A percentile compares a stretch with the other conserved stretches of the same genome.
phyloP scores from a whole-genome alignment of 192 early-diverging fungal species.

The Coemansia sp. region DNA sequence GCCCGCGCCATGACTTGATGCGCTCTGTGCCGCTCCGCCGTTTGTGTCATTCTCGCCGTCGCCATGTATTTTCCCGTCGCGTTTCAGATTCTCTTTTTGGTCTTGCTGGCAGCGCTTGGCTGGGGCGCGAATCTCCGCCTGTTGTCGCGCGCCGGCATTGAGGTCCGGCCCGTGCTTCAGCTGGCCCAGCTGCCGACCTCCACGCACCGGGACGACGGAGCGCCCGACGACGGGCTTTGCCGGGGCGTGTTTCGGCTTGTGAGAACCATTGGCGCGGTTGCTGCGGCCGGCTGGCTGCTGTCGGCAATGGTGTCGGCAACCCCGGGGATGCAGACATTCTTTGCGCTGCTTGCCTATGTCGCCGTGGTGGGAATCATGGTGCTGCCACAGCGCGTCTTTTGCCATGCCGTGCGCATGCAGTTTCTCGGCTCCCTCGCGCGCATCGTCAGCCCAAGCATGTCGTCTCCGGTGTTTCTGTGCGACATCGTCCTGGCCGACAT shows the following conservation, averaged over 20 bases:
- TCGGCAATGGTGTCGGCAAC: conserved; percentile 5
- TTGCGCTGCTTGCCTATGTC: conserved; percentile 32
- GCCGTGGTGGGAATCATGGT: conserved; percentile 10
- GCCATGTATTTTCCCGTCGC: conserved; percentile 38
- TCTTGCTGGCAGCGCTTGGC: conserved; percentile 31
- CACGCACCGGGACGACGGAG: neutral
- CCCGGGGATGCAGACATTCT: conserved; percentile 9
- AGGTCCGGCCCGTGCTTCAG: conserved; percentile 32
- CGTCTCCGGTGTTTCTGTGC: conserved; percentile 55
- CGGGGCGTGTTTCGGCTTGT: conserved; percentile 19
- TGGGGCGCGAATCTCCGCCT: conserved; percentile 42
- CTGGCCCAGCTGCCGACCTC: conserved; percentile 12
- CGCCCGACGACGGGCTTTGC: conserved; percentile 10
- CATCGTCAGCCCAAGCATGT: conserved; percentile 34
- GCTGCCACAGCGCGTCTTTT: conserved; percentile 31
- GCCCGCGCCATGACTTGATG: no score
- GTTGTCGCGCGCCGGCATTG: conserved; percentile 28
- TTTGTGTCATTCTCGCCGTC: no score
- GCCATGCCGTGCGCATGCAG: conserved; percentile 35
- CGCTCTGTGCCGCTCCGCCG: no score
- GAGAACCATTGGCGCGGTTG: conserved; percentile 4
- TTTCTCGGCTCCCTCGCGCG: conserved; percentile 30
- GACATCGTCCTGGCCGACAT: conserved; percentile 95
- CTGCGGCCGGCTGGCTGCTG: conserved; percentile 25
- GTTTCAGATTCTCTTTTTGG: conserved; percentile 43